These are phyloP conservation scores for Hypoxylon sp. DNA, from an alignment of 2,329 filamentous ascomycete species.

Conservation along the genomic window DNA sequence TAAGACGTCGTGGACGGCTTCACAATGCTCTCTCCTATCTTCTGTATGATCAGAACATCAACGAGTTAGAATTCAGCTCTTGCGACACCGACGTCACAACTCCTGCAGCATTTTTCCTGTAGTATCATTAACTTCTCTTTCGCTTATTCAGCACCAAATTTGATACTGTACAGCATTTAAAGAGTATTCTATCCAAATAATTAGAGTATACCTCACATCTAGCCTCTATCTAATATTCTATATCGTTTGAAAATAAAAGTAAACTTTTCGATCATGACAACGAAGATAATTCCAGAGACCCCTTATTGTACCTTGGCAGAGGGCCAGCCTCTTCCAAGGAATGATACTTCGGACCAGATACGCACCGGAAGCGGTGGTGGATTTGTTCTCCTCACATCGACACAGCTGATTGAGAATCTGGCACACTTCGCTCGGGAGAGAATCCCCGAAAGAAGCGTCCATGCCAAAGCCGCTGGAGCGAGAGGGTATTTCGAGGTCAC, in stretches of 20 bases:
- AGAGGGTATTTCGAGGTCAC: slow-evolving; percentile 50
- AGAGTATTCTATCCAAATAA: slow-evolving; percentile 14
- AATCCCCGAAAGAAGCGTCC: slow-evolving; percentile 49
- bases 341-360: slow-evolving; percentile 40
- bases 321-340: slow-evolving; percentile 33
- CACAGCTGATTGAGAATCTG: slow-evolving; percentile 47
- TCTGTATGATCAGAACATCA: slow-evolving; percentile 3
- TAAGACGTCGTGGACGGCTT: slow-evolving; percentile 14
- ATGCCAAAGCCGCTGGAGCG: slow-evolving; percentile 44
- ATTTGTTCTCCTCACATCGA: slow-evolving; percentile 39
- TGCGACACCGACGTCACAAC: slow-evolving; percentile 3
- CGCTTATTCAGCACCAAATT: slow-evolving; percentile 27
- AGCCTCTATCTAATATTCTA: background rate
- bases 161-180: background rate
- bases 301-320: slow-evolving; percentile 42
- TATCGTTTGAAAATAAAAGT: background rate
- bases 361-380: slow-evolving; percentile 40
- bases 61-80: background rate
- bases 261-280: slow-evolving; percentile 14
- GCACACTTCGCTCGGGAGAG: slow-evolving; percentile 46
- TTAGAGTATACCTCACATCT: background rate
- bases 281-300: slow-evolving; percentile 8
- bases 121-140: background rate
- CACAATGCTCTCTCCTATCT: background rate
- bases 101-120: background rate